These are phyloP conservation scores for Russula sp. DNA, from an alignment of 768 basidiomycete species.

Conservation along the genomic window DNA sequence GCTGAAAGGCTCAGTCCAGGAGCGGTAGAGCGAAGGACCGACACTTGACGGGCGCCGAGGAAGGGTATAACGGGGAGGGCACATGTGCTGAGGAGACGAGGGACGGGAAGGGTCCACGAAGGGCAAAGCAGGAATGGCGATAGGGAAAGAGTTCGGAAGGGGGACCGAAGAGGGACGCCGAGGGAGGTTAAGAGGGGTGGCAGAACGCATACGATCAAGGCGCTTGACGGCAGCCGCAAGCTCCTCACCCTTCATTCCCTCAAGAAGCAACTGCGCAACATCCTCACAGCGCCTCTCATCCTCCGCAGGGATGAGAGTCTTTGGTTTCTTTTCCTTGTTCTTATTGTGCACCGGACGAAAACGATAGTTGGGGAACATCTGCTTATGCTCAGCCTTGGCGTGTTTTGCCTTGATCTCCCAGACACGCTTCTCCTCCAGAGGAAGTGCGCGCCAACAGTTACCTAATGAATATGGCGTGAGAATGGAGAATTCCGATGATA, in stretches of 20 bases:
- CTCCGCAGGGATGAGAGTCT: slow-evolving; percentile 15
- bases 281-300: slow-evolving; percentile 23
- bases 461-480: slow-evolving; percentile 23
- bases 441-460: slow-evolving; percentile 60
- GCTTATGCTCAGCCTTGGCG: slow-evolving; percentile 66
- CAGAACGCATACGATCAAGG: slow-evolving; percentile 20
- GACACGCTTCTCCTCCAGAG: slow-evolving; percentile 58
- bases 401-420: slow-evolving; percentile 71
- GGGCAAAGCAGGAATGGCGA: slow-evolving; percentile 17
- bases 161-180: slow-evolving; percentile 22
- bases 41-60: slow-evolving; percentile 22
- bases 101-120: slow-evolving; percentile 15
- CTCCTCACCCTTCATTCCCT: slow-evolving; percentile 23
- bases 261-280: slow-evolving; percentile 20
- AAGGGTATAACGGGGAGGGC: slow-evolving; percentile 14
- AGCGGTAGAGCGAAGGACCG: slow-evolving; percentile 12
- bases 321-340: slow-evolving; percentile 34
- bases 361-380: slow-evolving; percentile 56
- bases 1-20: slow-evolving; percentile 16
- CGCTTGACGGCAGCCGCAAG: slow-evolving; percentile 22
- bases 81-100: slow-evolving; percentile 8
- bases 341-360: slow-evolving; percentile 42
- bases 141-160: slow-evolving; percentile 18
- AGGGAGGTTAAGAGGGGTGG: slow-evolving; percentile 14
- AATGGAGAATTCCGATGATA: background rate